Percentiles rank a stretch among this genome's conserved stretches.
These are phyloP conservation scores for Ogataea henricii DNA, from an alignment of 805 yeast species.

Conservation along the genomic window DNA sequence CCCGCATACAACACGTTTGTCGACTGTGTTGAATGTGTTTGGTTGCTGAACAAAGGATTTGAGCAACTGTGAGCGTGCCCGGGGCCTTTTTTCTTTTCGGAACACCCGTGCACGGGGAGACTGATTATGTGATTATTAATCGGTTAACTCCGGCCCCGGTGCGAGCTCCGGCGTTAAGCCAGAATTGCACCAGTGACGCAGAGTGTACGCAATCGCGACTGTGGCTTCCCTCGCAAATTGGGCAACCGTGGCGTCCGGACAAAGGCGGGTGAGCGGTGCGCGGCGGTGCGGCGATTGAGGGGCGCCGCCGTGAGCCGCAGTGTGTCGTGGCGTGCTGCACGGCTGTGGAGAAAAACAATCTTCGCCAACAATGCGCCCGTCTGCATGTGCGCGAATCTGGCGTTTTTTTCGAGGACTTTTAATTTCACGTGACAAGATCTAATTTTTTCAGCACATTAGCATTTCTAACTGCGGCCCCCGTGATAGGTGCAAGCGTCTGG, in stretches of 20 bases:
- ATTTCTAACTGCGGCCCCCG: background rate
- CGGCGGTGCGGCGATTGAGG: background rate
- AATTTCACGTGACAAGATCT: slow-evolving; percentile 20
- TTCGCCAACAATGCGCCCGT: background rate
- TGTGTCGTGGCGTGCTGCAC: background rate
- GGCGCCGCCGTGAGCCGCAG: too few species aligned
- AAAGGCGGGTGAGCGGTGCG: background rate
- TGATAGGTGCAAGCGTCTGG: slow-evolving; percentile 3
- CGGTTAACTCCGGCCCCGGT: too few species aligned
- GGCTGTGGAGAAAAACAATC: too few species aligned
- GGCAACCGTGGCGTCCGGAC: background rate
- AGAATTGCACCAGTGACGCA: background rate
- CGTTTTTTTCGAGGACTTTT: background rate
- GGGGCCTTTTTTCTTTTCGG: background rate
- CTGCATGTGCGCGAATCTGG: slow-evolving; percentile 3
- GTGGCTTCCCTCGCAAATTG: slow-evolving; percentile 11
- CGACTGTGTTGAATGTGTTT: slow-evolving; percentile 56
- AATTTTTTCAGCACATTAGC: slow-evolving; percentile 5
- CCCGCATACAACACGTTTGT: slow-evolving; percentile 79
- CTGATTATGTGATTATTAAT: too few species aligned
- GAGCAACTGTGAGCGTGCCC: slow-evolving; percentile 6
- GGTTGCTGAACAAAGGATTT: slow-evolving; percentile 45
- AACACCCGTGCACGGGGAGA: too few species aligned
- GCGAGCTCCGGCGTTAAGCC: background rate
- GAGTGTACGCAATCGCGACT: slow-evolving; percentile 10